These are phyloP conservation scores for Tolypocladium sp. DNA, from an alignment of 2,329 filamentous ascomycete species.

Conservation along the genomic window DNA sequence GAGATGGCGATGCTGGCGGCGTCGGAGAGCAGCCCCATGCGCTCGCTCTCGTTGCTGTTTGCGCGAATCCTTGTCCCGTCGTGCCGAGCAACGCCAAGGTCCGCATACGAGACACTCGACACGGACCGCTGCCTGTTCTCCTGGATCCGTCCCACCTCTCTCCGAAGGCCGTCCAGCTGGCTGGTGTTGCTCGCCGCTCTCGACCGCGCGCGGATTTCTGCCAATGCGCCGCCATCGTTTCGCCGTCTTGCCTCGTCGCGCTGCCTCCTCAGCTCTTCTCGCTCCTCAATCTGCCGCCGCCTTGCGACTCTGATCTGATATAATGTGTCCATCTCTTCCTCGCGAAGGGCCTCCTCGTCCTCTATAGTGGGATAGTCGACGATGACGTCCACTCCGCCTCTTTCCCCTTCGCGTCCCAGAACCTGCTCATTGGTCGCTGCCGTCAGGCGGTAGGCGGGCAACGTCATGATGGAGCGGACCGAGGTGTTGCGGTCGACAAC, in stretches of 20 bases:
- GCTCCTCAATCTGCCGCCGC: slow-evolving; percentile 64
- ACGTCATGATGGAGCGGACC: slow-evolving; percentile 85
- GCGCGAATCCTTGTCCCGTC: slow-evolving; percentile 69
- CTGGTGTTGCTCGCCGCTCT: slow-evolving; percentile 37
- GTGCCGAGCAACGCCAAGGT: slow-evolving; percentile 65
- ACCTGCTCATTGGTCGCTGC: slow-evolving; percentile 71
- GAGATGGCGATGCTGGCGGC: slow-evolving; percentile 52
- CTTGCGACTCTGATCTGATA: slow-evolving; percentile 82
- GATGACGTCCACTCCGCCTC: slow-evolving; percentile 84
- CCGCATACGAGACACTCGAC: slow-evolving; percentile 67
- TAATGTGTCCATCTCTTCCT: slow-evolving; percentile 85
- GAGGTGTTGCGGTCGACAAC: slow-evolving; percentile 73
- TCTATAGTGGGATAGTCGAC: slow-evolving; percentile 75
- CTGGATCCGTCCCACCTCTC: slow-evolving; percentile 46
- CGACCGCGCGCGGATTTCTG: slow-evolving; percentile 51
- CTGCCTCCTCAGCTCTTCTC: slow-evolving; percentile 63
- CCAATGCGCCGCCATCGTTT: slow-evolving; percentile 62
- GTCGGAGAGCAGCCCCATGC: slow-evolving; percentile 61
- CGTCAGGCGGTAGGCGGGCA: slow-evolving; percentile 73
- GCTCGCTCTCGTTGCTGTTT: slow-evolving; percentile 65
- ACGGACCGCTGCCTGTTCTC: slow-evolving; percentile 56
- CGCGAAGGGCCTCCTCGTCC: slow-evolving; percentile 67
- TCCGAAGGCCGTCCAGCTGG: slow-evolving; percentile 50
- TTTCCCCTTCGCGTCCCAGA: slow-evolving; percentile 80
- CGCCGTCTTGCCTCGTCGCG: slow-evolving; percentile 63